Base-by-base conservation (phyloP, 2,329 filamentous ascomycete genomes). In the Colletotrichum horii region DNA sequence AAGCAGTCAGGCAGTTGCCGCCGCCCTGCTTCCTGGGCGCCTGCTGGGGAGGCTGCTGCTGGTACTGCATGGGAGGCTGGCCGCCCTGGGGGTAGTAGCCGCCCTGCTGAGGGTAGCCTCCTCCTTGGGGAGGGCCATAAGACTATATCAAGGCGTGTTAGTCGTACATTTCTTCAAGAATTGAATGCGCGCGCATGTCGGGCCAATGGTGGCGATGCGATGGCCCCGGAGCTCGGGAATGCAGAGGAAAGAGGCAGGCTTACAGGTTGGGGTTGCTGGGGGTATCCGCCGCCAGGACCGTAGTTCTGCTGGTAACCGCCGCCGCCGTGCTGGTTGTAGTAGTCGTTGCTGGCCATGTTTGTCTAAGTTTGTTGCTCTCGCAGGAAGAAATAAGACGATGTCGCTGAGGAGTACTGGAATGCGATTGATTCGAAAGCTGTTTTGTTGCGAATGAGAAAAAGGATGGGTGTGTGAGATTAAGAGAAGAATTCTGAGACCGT, bases 1-100 rank as follows among this genome's bases (percentile, higher is more conserved):
- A 89, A 72, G 83, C 87, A 58, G 85, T 83, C 68, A 89, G 79
- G 78, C 88, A 89, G 73, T 84, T 83, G 68, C 84, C 82, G 72
- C 84, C 83, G 66, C 84, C 81, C 48, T 60, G 43, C 77, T 75
- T 81, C 77, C 80, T 78, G 66, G 80, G 77, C 76, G 81, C 76
- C 75, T 71, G 77, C 78, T 81, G 78, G 26, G 79, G 80, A 55
- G 77, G 81, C 26, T 80, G 82, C 79, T 86, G 85, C 76, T 87
- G 83, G 78, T 87, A 86, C 79, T 87, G 84, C 84, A 87, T 87
- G 74, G 84, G 87, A 71, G 83, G 83, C 78, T 87, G 82, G 32
- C 76, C 73, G 62, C 76, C 64, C 48, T 77, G 82, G 77, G 71
- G 77, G 78, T 82, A 83, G 79, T 78, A 84, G 79, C 76, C 83